Evolutionary conservation across 306 rosid species (phyloP), one percentile per base, ranked within the genome.

Genomic region (Morella rubra): DNA sequence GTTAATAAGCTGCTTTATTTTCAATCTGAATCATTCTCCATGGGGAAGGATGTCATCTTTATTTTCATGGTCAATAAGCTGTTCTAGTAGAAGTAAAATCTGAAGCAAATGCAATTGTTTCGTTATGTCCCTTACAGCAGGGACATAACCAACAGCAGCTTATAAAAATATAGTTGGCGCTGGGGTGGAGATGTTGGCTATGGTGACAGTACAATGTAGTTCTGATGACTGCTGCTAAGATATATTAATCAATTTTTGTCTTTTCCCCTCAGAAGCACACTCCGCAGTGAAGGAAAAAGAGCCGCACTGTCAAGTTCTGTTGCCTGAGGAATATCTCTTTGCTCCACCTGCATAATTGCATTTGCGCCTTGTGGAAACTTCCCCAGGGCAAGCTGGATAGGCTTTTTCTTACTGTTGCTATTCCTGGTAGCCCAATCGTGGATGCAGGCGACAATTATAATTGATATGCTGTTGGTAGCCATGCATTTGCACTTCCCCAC

Each of bases 361-460:
- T 42, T 65, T 65, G 49, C 11, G 14, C 49, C 41, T n/a, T 41
- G 20, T 40, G 49, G 70, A 62, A 37, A n/a, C 12, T 41, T 7
- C 22, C 0, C 44, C 1, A 2, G 27, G 8, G 1, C 50, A 40
- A 41, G 70, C 6, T 13, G 9, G 13, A 20, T 20, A n/a, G 6
- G 20, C 1, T 19, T 56, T 19, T 56, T 22, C 5, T 22, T 56
- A 20, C 37, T 56, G 32, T n/a, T 2, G 40, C 64, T 20, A 58
- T 49, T 16, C 53, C 46, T 6, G 51, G 22, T n/a, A 70, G 49
- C 32, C 64, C 73, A 70, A 44, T 82, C 83, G 19, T 58, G 8
- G 64, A 10, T 58, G 40, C 68, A 73, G 0, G 76, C 77, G 77
- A 61, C 10, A 44, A 59, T 9, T 3, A 42, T 1, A 47, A 32